Evolutionary conservation across 306 rosid genomes (phyloP).

Genomic region (Quercus aquifolioides): DNA sequence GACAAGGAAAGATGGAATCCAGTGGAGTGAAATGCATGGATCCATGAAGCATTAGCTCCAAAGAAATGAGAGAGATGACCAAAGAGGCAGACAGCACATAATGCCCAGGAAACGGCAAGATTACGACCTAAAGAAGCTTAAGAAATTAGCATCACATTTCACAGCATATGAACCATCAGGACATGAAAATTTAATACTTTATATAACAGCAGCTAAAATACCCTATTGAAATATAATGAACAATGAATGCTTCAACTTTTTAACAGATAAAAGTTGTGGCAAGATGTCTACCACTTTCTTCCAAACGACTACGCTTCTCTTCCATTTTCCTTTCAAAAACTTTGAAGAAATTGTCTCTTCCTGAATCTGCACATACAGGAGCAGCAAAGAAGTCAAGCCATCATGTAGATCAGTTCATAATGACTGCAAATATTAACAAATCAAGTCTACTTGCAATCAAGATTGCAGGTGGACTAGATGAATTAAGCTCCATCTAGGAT

Average conservation of each 20-base stretch:
- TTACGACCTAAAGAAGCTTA: constrained; percentile 59
- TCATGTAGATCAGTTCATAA: constrained; percentile 25
- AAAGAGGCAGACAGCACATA: constrained; percentile 90
- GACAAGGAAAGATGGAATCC: constrained; percentile 84
- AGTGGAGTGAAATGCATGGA: constrained; percentile 72
- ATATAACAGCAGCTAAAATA: not conserved
- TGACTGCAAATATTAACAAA: not conserved
- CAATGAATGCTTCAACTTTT: constrained; percentile 24
- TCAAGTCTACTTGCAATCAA: too few relatives aligned
- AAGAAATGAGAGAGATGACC: constrained; percentile 91
- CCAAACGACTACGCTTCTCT: constrained; percentile 69
- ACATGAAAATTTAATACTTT: not conserved
- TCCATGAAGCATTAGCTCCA: constrained; percentile 84
- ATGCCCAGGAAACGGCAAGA: constrained; percentile 93
- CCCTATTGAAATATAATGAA: constrained; percentile 19
- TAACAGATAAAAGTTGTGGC: constrained; percentile 9
- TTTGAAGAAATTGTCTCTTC: constrained; percentile 65
- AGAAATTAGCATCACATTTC: constrained; percentile 24
- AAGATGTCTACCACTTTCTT: constrained; percentile 72
- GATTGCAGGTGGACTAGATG: too few relatives aligned
- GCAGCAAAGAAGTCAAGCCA: constrained; percentile 32
- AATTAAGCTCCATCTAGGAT: constrained; percentile 7
- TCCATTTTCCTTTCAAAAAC: constrained; percentile 85
- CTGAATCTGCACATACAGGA: constrained; percentile 68
- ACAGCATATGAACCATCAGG: constrained; percentile 16